These are phyloP conservation scores for Coelastrella sp. DNA, from an alignment of 139 green algal genomes.

Conservation along the genomic window DNA sequence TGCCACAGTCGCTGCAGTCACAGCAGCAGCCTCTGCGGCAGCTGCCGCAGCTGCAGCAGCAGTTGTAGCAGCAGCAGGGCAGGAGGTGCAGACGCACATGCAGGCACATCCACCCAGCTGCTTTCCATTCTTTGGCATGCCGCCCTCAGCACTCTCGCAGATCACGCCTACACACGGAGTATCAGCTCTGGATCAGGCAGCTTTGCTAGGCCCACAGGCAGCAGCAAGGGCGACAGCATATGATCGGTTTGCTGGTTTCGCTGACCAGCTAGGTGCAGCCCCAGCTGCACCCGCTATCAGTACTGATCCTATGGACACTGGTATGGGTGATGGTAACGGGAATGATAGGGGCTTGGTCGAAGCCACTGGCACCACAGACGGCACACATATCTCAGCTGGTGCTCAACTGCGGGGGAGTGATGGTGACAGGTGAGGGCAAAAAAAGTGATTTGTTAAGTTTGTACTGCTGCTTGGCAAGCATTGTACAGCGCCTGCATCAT, in stretches of 20 bases:
- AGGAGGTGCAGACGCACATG: constrained; percentile 77
- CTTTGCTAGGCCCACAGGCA: background rate
- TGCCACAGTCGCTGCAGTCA: constrained; percentile 75
- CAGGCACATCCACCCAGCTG: constrained; percentile 73
- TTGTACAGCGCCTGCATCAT: background rate
- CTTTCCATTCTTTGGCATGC: constrained; percentile 86
- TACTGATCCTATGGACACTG: background rate
- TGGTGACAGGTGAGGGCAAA: constrained; percentile 39
- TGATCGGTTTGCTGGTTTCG: background rate
- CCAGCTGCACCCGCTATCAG: constrained; percentile 11
- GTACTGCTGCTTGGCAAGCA: too few relatives aligned
- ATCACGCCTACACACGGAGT: constrained; percentile 44
- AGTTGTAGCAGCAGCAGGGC: constrained; percentile 78
- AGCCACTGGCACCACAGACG: constrained; percentile 44
- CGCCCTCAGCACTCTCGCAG: constrained; percentile 71
- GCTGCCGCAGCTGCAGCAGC: constrained; percentile 78
- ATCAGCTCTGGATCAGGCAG: constrained; percentile 29
- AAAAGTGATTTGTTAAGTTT: too few relatives aligned
- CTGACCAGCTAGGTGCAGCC: background rate
- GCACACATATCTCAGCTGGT: constrained; percentile 25
- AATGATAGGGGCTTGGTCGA: constrained; percentile 34
- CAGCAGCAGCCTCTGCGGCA: constrained; percentile 75
- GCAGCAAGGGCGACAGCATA: constrained; percentile 8
- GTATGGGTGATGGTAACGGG: background rate
- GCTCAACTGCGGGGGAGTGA: constrained; percentile 41